Base-by-base conservation (phyloP, 2,329 filamentous ascomycete genomes). In the Apiospora kogelbergensis region DNA sequence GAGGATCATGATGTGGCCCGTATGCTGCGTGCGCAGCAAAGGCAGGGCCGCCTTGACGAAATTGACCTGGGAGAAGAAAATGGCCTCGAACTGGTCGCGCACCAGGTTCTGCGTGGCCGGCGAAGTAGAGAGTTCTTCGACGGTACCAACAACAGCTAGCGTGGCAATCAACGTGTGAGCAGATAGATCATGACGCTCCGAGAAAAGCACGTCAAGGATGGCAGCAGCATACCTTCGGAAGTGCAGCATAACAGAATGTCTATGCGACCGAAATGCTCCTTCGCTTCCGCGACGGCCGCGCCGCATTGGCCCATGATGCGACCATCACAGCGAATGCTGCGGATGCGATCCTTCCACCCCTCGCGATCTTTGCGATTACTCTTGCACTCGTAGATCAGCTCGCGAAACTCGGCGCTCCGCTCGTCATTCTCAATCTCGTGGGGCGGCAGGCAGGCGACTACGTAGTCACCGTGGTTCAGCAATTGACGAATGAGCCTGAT, bases 31-130 rank as follows among this genome's bases (percentile, higher is more conserved):
- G 57, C 96, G 88, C 79, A 98, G 91, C 68, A 90, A 86, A 0
- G 95, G 94, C 26, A 99, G 85, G 1, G 90, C 86, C 17, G 95
- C 93, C 79, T 96, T 97, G 83, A 98, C 97, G 78, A 97, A 93
- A 81, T 98, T 98, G 79, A 98, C 91, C 69, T 97, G 94, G 0
- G 93, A 94, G 80, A 98, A 98, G 84, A 97, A 98, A 75, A 97
- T 94, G 72, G 90, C 90, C 80, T 98, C 95, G 78, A 98, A 98
- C 79, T 98, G 95, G 76, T 97, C 93, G 71, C 93, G 89, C 44
- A 97, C 91, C 22, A 98, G 87, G 69, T 91, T 94, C 73, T 91
- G 87, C 1, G 93, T 94, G 57, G 90, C 87, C 5, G 87, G 86
- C 30, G 86, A 91, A 40, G 93, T 91, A 0, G 91, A 90, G 33